Evolutionary conservation across 192 early-diverging fungal species (phyloP), one percentile per base, ranked within the genome.

Genomic region (Pilobolus umbonatus): DNA sequence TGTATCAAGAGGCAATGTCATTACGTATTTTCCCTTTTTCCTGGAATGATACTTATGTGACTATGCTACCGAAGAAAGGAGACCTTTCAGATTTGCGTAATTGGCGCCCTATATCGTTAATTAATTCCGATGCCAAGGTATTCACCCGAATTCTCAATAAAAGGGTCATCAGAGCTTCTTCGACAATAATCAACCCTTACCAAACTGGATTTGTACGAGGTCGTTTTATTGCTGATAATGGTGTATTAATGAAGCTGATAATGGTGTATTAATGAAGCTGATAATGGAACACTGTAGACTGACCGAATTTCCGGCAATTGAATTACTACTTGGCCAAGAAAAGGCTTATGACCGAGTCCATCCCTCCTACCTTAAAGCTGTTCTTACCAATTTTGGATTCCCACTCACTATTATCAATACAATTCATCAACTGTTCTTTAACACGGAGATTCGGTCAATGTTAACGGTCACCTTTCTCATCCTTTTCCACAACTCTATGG

Each of bases 11-110:
- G 5, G 50, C 48, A 8, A 17, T 47, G 4, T 15, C 10, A 1
- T 6, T 29, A 11, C 43, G 42, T 29, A 38, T 32, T 34, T 47
- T 62, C 9, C 61, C 52, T 10, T 2, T 14, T 4, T 30, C 40
- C 10, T 57, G 55, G 55, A 5, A 2, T 2, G 7, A 9, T 19
- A 57, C 55, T 1, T n/a, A 30, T 12, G 11, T 57, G 15, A n/a
- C 10, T 14, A 42, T 62, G 0, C 28, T 62, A 26, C 39, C 39
- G 32, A 74, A 69, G 44, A 68, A 68, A 40, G 66, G 72, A 0
- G 63, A 68, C 31, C 21, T 55, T 22, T 11, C 34, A 5, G 7
- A 32, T 5, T 39, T 74, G 5, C 19, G 45, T 3, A 75, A 55
- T 32, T 67, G 58, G 51, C 1, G 52, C 29, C 65, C 65, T 17